Conservation (phyloP, 176 grass and related monocot species). For the Bromus sterilis region DNA sequence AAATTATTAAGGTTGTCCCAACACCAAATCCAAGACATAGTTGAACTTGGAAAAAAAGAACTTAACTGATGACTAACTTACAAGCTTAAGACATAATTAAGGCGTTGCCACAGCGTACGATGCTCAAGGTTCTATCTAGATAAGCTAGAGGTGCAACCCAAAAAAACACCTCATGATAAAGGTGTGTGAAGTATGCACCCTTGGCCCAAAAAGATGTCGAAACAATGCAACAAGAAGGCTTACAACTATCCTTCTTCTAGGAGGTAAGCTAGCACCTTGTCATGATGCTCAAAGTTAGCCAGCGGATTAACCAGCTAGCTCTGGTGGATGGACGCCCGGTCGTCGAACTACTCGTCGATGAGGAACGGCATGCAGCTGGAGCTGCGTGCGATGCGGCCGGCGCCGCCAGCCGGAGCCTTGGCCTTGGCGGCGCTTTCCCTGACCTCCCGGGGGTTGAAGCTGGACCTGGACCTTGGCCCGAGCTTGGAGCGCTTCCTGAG, state of each 20-base stretch:
- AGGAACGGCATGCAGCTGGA: conserved; percentile 89
- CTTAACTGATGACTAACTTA: neutral
- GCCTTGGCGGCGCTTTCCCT: neutral
- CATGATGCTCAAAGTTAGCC: conserved; percentile 11
- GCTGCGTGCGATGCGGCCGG: conserved; percentile 38
- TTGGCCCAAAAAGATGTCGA: conserved; percentile 1
- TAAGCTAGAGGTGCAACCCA: conserved; percentile 19
- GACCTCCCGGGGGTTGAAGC: conserved; percentile 49
- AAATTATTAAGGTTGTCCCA: neutral
- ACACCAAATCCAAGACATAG: neutral
- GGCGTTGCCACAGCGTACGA: neutral
- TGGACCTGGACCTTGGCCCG: conserved; percentile 37
- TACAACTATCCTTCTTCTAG: neutral
- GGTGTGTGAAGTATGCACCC: conserved; percentile 13
- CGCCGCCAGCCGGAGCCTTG: neutral
- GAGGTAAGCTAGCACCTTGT: neutral
- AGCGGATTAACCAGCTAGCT: neutral
- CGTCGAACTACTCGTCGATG: conserved; percentile 35
- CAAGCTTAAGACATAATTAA: neutral
- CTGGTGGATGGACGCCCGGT: neutral
- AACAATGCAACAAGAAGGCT: conserved; percentile 6
- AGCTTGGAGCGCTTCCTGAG: conserved; percentile 66
- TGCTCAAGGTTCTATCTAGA: neutral
- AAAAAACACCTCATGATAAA: conserved; percentile 16
- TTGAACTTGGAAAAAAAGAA: conserved; percentile 4